phyloP scores from a whole-genome alignment of 1,284 basidiomycete genomes.

The Malassezia furfur region DNA sequence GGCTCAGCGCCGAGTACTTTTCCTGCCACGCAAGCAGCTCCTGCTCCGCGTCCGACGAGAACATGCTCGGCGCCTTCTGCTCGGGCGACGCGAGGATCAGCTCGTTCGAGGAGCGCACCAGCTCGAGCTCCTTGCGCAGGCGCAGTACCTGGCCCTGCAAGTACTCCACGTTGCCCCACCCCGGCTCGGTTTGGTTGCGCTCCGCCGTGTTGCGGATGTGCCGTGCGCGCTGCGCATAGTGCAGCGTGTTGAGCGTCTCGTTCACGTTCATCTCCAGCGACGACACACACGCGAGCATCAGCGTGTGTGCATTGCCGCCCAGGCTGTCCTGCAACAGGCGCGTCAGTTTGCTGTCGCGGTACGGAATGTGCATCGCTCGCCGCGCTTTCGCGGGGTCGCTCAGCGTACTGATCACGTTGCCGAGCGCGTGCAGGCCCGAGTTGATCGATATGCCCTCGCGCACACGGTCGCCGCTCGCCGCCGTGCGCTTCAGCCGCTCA shows the following conservation, averaged over 20 bases:
- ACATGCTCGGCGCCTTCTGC: not conserved
- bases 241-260: conserved; percentile 93
- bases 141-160: conserved; percentile 56
- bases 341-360: conserved; percentile 94
- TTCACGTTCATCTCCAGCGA: conserved; percentile 87
- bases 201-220: conserved; percentile 94
- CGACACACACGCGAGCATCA: conserved; percentile 97
- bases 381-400: conserved; percentile 69
- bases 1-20: conserved; percentile 72
- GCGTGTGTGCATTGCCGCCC: conserved; percentile 93
- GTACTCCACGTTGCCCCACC: conserved; percentile 97
- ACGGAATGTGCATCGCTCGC: conserved; percentile 66
- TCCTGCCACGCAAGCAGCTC: conserved; percentile 65
- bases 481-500: conserved; percentile 59
- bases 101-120: conserved; percentile 31
- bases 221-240: conserved; percentile 92
- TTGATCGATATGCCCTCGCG: conserved; percentile 83
- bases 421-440: conserved; percentile 85
- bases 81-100: conserved; percentile 6
- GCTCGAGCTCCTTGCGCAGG: conserved; percentile 73
- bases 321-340: conserved; percentile 87
- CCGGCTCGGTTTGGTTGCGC: conserved; percentile 86
- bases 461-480: conserved; percentile 72
- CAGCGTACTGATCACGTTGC: conserved; percentile 94
- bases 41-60: conserved; percentile 49